Base-by-base conservation (phyloP, 768 basidiomycete genomes). In the Trametes villosa region DNA sequence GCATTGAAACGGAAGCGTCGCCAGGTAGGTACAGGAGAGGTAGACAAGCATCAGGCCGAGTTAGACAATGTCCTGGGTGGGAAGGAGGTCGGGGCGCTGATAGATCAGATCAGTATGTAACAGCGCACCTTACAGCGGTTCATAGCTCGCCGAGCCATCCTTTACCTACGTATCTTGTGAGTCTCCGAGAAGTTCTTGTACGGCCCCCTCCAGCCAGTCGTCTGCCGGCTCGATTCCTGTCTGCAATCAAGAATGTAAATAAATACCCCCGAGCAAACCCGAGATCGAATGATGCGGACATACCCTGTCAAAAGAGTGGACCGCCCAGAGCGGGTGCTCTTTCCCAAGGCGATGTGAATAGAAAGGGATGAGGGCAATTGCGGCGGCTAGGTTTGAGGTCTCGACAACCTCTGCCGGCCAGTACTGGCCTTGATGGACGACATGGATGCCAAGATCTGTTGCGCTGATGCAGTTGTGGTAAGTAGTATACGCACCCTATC, bases 221-320 rank as follows among this genome's bases (percentile, higher is more conserved):
- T 54, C 53, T 3, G 38, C 41, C 1, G 53, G 53, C 29, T 54
- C 53, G 3, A 54, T 29, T 12, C 53, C 53, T 13, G 53, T 54
- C 53, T 54, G 34, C 26, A 26, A 17, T 11, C n/a, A n/a, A n/a
- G 33, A 8, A 15, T 34, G 33, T 34, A 7, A 34, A 7, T 34
- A 7, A 15, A 34, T n/a, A n/a, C n/a, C n/a, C n/a, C 31, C n/a
- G 6, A 31, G 17, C n/a, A 13, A 18, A 41, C 6, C 24, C 13
- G 5, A 18, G 9, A 44, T n/a, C 15, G n/a, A n/a, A 20, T 30
- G 29, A 9, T 29, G 9, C 9, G 27, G 15, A 44, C 26, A 17
- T 54, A 54, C 53, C 6, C 53, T 2, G 20, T 54, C 53, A 31
- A 54, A 54, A 9, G 53, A 54, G n/a, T 54, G 53, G 2, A 54